Base-by-base conservation (phyloP, 1,284 basidiomycete species). In the Cystobasidium pallidum region DNA sequence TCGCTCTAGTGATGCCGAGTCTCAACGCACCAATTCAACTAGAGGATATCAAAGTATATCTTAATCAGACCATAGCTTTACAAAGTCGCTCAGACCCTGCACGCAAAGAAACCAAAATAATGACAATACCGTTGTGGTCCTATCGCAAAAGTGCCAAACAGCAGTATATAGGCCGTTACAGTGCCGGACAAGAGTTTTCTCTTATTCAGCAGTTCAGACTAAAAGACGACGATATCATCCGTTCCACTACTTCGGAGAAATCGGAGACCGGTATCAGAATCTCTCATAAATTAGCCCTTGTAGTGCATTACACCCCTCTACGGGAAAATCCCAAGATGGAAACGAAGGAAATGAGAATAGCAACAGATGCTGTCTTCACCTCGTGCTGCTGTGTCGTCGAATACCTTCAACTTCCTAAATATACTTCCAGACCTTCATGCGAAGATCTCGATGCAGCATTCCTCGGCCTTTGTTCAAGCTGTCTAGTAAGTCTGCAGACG, bases 271-370 rank as follows among this genome's bases (percentile, higher is more conserved):
- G 61, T 30, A 71, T 71, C 13, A 57, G 61, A 28, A 43, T 71
- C 2, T 52, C 68, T 28, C 68, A 71, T 21, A 59, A 61, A 28
- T 39, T 71, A 17, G 68, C 68, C 3, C 28, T 71, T 8, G 34
- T 63, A 7, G 36, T 71, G 1, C 68, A 64, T 47, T 71, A 54
- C 43, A 57, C 43, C 8, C 68, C 68, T n/a, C 49, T 71, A 8
- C 28, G 26, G 19, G 39, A 71, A 24, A 71, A 71, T 26, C 68
- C 68, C 4, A 26, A 62, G 11, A 54, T 24, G 17, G 61, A 55
- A n/a, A 71, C 59, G 28, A 71, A 57, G 28, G 68, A 71, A 47
- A 17, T 71, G n/a, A 71, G 45, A 34, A 71, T 71, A 34, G 61
- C 58, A 24, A 71, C 61, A 10, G 68, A 63, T 24, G 68, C 68